Evolutionary conservation across 2,329 filamentous ascomycete species (phyloP), one percentile per base, ranked within the genome.

Genomic region (Venturia pyrina): DNA sequence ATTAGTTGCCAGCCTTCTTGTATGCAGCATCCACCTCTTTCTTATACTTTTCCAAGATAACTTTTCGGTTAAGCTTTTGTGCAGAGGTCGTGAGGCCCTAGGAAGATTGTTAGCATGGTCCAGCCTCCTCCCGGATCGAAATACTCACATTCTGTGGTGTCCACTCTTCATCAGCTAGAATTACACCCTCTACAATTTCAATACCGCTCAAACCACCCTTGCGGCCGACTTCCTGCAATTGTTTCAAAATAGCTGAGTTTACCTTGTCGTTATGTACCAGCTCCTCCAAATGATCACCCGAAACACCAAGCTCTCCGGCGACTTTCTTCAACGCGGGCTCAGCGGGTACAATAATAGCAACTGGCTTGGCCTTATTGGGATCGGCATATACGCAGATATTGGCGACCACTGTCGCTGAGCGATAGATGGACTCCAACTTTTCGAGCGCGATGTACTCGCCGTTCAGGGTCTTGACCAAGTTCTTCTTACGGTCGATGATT

Each of bases 361-460:
- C 83, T 8, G 93, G 91, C 73, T 90, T 90, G 68, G 85, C 82
- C 76, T 91, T 85, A 70, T 89, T 85, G 69, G 84, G 78, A 67
- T 91, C 89, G 53, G 91, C 93, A 73, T 95, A 89, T 53, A 96
- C 84, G 81, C 95, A 95, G 74, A 97, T 87, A 78, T 96, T 96
- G 67, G 85, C 85, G 24, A 96, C 91, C 11, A 89, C 85, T n/a
- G 86, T 83, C 11, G 85, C 85, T 59, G 90, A 87, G 68, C 93
- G 88, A 80, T 97, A 98, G 65, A 96, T 83, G 3, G 93, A 89
- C 79, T 98, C 93, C 67, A 98, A 87, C 77, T 89, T 97, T 81
- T 98, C 93, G 4, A 99, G 85, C 28, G 93, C 95, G 75, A 98
- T 96, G 78, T 98, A 98, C 82, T 98, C 93, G 71, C 93, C 93